A percentile compares a stretch with the other conserved stretches of the same genome.
phyloP scores from a whole-genome alignment of 495 filamentous ascomycete genomes.

The Daldinia loculata region DNA sequence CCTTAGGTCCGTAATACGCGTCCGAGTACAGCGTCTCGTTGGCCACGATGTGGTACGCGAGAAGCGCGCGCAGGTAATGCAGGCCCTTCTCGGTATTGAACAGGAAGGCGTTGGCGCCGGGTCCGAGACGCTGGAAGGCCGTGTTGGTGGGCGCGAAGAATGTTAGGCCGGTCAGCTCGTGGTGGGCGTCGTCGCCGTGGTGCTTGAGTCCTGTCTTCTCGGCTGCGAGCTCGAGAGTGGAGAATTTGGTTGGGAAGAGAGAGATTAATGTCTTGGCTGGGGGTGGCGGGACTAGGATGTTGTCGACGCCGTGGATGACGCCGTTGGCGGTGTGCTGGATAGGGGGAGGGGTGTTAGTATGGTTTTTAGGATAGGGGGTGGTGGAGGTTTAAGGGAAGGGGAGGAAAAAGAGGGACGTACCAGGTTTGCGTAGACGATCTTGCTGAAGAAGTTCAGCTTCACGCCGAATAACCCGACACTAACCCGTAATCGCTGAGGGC shows the following conservation, averaged over 20 bases:
- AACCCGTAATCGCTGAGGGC: constrained; percentile 74
- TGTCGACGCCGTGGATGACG: constrained; percentile 78
- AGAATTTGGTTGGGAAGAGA: constrained; percentile 75
- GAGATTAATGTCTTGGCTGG: constrained; percentile 65
- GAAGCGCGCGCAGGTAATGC: constrained; percentile 74
- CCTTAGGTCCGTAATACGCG: constrained; percentile 65
- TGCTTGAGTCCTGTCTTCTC: constrained; percentile 69
- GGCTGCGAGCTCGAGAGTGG: constrained; percentile 76
- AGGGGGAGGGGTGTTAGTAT: constrained; percentile 53
- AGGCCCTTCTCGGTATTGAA: constrained; percentile 72
- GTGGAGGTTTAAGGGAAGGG: background rate
- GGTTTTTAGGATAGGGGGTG: background rate
- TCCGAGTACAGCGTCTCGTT: constrained; percentile 85
- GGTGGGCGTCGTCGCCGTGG: constrained; percentile 32
- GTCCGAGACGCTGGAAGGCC: constrained; percentile 77
- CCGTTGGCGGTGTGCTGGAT: constrained; percentile 67
- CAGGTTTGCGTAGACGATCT: constrained; percentile 70
- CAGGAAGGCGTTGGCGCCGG: constrained; percentile 75
- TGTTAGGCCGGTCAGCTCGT: constrained; percentile 58
- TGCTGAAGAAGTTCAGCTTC: constrained; percentile 76
- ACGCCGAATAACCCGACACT: constrained; percentile 65
- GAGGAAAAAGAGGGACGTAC: constrained; percentile 48
- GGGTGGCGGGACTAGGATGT: constrained; percentile 77
- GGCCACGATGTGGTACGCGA: constrained; percentile 80
- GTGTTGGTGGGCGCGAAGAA: constrained; percentile 79